These are phyloP conservation scores for Apostasia ramifera DNA, from an alignment of 106 monocot genomes.

Conservation along the genomic window DNA sequence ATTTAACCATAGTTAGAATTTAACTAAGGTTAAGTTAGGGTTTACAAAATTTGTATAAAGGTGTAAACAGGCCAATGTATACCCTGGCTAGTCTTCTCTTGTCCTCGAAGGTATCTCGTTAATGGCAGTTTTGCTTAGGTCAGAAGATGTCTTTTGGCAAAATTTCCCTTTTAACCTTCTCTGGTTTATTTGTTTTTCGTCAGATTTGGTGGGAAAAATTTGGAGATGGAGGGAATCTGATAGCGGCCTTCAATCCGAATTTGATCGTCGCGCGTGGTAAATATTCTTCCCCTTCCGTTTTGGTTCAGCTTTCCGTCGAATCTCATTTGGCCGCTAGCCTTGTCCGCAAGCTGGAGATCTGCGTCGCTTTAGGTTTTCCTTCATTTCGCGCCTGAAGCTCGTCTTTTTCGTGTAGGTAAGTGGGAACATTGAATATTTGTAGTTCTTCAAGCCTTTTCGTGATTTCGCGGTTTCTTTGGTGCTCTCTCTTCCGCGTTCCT, in stretches of 20 bases:
- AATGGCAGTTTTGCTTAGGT: neutral
- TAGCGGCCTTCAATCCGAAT: neutral
- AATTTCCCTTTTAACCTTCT: constrained; percentile 5
- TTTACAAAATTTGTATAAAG: constrained; percentile 5
- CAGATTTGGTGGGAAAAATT: constrained; percentile 10
- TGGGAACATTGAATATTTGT: neutral
- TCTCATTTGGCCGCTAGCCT: constrained; percentile 1
- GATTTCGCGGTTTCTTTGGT: neutral
- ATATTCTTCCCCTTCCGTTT: constrained; percentile 1
- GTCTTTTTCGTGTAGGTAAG: neutral
- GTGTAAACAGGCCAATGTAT: neutral
- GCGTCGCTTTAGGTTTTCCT: constrained; percentile 10
- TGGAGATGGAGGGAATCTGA: constrained; percentile 8
- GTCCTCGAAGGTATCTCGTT: neutral
- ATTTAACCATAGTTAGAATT: neutral
- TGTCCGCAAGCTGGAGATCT: constrained; percentile 8
- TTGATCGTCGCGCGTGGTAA: constrained; percentile 2
- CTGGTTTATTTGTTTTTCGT: neutral
- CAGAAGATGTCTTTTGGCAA: neutral
- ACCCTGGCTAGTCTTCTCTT: neutral
- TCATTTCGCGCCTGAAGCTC: neutral
- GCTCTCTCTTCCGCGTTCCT: neutral
- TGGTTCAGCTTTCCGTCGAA: neutral
- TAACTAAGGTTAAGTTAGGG: constrained; percentile 8
- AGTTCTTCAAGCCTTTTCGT: neutral